These are phyloP conservation scores for Andrographis paniculata DNA, from an alignment of 305 asterid species.

Conservation along the genomic window DNA sequence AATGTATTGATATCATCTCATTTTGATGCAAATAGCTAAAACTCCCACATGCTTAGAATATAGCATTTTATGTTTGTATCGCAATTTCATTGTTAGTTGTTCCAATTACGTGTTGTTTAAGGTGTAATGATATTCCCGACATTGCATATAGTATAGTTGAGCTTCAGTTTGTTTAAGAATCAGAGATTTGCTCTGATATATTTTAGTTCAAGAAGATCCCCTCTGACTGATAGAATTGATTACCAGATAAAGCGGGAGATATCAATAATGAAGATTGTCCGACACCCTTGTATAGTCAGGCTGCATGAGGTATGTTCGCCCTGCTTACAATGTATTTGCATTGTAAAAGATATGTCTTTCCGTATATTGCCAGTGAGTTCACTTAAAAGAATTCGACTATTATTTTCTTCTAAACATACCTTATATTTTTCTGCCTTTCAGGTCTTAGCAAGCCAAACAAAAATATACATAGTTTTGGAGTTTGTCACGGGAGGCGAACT, in stretches of 20 bases:
- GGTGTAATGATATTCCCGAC: conserved; percentile 5
- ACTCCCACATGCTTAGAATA: too few relatives aligned
- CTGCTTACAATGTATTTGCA: conserved; percentile 11
- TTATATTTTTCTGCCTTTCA: conserved; percentile 19
- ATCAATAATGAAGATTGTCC: conserved; percentile 87
- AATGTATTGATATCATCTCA: too few relatives aligned
- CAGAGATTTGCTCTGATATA: neutral
- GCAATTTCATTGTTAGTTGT: too few relatives aligned
- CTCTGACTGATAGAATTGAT: conserved; percentile 21
- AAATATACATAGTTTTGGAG: conserved; percentile 78
- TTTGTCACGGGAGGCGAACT: conserved; percentile 91
- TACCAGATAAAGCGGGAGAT: conserved; percentile 83
- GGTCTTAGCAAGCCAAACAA: conserved; percentile 78
- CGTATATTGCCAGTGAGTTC: conserved; percentile 8
- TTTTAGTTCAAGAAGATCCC: conserved; percentile 11
- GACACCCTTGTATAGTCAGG: conserved; percentile 80
- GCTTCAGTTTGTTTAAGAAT: conserved; percentile 10
- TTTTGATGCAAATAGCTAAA: too few relatives aligned
- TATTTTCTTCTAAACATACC: conserved; percentile 16
- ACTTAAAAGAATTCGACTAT: neutral
- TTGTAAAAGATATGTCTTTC: conserved; percentile 3
- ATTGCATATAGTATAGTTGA: conserved; percentile 8
- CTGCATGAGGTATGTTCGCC: conserved; percentile 64
- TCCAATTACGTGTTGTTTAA: conserved; percentile 1
- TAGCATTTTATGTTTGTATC: too few relatives aligned